phyloP scores from a whole-genome alignment of 345 rosid genomes.

The Acer yangbiense region DNA sequence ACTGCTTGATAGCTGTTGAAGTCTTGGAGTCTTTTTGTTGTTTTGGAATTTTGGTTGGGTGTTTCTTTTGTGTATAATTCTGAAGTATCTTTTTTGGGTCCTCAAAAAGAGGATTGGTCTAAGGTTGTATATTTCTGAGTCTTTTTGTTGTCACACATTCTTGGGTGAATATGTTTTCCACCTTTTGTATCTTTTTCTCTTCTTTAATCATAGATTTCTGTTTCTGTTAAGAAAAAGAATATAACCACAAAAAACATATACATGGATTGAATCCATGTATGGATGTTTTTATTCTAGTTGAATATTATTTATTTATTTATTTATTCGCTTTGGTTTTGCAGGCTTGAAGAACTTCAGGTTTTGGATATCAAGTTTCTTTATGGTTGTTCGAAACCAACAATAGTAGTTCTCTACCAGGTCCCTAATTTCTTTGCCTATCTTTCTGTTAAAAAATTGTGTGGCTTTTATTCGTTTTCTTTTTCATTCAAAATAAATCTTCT shows the following conservation, averaged over 20 bases:
- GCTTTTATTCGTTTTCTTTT: background rate
- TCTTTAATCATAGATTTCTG: background rate
- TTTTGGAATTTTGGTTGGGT: too few species aligned
- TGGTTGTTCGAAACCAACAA: slow-evolving; percentile 90
- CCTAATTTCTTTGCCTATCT: slow-evolving; percentile 13
- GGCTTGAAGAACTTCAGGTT: slow-evolving; percentile 97
- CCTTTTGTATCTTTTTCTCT: too few species aligned
- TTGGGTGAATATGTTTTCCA: too few species aligned
- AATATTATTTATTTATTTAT: background rate
- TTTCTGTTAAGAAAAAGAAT: too few species aligned
- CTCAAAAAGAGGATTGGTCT: too few species aligned
- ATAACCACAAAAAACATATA: background rate
- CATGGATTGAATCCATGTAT: background rate
- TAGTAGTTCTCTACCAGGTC: slow-evolving; percentile 94
- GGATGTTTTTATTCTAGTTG: background rate
- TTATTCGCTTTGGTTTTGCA: slow-evolving; percentile 24
- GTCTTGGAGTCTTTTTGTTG: too few species aligned
- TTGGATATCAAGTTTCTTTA: slow-evolving; percentile 91
- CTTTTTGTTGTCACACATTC: too few species aligned
- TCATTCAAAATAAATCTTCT: background rate
- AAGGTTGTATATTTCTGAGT: too few species aligned
- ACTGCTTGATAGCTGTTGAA: too few species aligned
- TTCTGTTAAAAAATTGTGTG: background rate
- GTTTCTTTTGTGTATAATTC: too few species aligned
- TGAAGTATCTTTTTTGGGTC: too few species aligned